Conservation (phyloP, 176 grass and related monocot genomes). For the Cenchrus americanus region DNA sequence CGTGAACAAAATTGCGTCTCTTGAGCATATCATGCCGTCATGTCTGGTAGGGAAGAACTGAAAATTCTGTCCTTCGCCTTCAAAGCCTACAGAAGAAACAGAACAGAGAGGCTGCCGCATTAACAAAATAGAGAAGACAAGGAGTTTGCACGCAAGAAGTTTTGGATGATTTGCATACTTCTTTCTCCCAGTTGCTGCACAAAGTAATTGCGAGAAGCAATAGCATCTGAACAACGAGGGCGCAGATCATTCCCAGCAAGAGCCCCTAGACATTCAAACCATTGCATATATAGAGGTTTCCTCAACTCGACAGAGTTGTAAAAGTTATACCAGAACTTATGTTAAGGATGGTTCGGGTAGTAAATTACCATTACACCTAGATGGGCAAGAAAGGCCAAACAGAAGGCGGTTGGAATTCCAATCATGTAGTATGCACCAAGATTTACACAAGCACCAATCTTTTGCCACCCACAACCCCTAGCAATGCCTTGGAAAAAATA, state of each 20-base stretch:
- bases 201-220: conserved; percentile 40
- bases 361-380: conserved; percentile 46
- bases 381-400: conserved; percentile 42
- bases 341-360: neutral
- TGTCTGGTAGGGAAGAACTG: conserved; percentile 59
- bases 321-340: neutral
- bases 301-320: neutral
- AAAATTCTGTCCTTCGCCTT: conserved; percentile 66
- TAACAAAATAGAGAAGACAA: neutral
- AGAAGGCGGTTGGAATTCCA: conserved; percentile 37
- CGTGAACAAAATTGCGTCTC: neutral
- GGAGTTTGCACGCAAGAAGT: neutral
- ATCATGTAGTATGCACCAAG: conserved; percentile 54
- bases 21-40: conserved; percentile 34
- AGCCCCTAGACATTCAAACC: conserved; percentile 29
- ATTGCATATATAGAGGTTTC: neutral
- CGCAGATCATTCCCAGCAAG: conserved; percentile 39
- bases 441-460: conserved; percentile 55
- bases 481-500: conserved; percentile 42
- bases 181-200: conserved; percentile 49
- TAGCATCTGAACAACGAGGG: conserved; percentile 36
- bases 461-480: conserved; percentile 55
- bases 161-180: conserved; percentile 35
- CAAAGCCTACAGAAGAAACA: conserved; percentile 36
- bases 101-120: neutral